phyloP scores from a whole-genome alignment of 177 flowering plant genomes.

The Vitis hybrid region DNA sequence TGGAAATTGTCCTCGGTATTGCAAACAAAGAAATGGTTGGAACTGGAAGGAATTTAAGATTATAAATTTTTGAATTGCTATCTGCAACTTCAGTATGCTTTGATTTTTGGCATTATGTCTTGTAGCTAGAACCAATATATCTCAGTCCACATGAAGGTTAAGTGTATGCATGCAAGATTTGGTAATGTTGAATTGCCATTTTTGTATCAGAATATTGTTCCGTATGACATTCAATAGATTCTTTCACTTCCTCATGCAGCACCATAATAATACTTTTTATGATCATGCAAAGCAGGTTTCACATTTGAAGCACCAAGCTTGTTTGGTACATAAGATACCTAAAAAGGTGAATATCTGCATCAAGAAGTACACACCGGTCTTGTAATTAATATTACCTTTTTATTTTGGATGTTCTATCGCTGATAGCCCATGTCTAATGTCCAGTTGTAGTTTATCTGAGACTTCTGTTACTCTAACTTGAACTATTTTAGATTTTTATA shows the following conservation, averaged over 20 bases:
- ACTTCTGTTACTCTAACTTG: too few relatives aligned
- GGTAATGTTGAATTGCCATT: neutral
- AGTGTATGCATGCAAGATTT: constrained; percentile 1
- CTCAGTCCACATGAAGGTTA: neutral
- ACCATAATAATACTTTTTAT: neutral
- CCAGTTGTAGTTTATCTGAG: too few relatives aligned
- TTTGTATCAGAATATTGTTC: neutral
- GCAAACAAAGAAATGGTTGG: too few relatives aligned
- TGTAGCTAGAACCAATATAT: too few relatives aligned
- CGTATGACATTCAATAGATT: neutral
- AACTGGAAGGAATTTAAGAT: too few relatives aligned
- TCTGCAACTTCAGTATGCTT: too few relatives aligned
- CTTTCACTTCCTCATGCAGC: neutral
- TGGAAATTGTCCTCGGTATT: too few relatives aligned
- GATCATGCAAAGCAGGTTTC: constrained; percentile 32
- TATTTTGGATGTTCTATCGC: neutral
- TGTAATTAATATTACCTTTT: neutral
- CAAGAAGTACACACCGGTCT: neutral
- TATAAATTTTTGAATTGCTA: too few relatives aligned
- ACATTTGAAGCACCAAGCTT: constrained; percentile 43
- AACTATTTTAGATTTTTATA: too few relatives aligned
- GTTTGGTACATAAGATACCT: constrained; percentile 36
- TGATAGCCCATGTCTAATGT: neutral
- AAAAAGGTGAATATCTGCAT: constrained; percentile 25
- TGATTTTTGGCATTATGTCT: too few relatives aligned